Conservation (phyloP, 805 yeast species). For the Teunomyces kruisii region DNA sequence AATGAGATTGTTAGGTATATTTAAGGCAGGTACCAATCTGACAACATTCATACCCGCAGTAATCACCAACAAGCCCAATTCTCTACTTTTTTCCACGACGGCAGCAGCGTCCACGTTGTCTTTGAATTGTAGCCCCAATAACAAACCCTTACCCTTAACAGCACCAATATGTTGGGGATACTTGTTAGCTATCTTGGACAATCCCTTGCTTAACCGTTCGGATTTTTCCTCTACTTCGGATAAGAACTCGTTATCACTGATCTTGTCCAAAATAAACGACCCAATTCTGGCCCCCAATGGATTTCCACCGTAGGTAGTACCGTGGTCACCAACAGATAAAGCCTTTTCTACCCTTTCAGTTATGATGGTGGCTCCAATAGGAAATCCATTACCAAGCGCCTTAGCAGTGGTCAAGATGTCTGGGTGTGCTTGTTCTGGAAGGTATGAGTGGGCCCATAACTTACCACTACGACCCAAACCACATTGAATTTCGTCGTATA, state of each 20-base stretch:
- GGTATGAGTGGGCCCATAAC: constrained; percentile 85
- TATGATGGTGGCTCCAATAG: constrained; percentile 91
- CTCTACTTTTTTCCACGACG: constrained; percentile 69
- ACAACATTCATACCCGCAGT: constrained; percentile 92
- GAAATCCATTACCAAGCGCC: constrained; percentile 95
- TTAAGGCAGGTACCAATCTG: constrained; percentile 90
- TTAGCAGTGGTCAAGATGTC: constrained; percentile 94
- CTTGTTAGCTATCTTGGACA: constrained; percentile 50
- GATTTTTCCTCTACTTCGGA: constrained; percentile 61
- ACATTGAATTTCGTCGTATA: constrained; percentile 95
- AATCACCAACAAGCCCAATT: constrained; percentile 77
- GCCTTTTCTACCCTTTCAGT: constrained; percentile 72
- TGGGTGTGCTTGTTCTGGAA: constrained; percentile 84
- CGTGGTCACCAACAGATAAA: constrained; percentile 91
- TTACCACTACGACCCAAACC: constrained; percentile 92
- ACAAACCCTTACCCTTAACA: constrained; percentile 85
- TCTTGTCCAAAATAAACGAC: constrained; percentile 65
- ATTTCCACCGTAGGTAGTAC: constrained; percentile 97
- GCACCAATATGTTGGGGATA: constrained; percentile 63
- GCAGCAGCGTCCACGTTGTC: constrained; percentile 54
- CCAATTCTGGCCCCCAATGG: constrained; percentile 88
- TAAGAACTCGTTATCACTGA: constrained; percentile 62
- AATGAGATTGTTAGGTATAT: constrained; percentile 68
- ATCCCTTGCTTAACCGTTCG: constrained; percentile 50
- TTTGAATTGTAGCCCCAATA: constrained; percentile 77